Percentiles rank a stretch among this genome's conserved stretches.
These are phyloP conservation scores for Allium sativum DNA, from an alignment of 106 monocot genomes.

Conservation along the genomic window DNA sequence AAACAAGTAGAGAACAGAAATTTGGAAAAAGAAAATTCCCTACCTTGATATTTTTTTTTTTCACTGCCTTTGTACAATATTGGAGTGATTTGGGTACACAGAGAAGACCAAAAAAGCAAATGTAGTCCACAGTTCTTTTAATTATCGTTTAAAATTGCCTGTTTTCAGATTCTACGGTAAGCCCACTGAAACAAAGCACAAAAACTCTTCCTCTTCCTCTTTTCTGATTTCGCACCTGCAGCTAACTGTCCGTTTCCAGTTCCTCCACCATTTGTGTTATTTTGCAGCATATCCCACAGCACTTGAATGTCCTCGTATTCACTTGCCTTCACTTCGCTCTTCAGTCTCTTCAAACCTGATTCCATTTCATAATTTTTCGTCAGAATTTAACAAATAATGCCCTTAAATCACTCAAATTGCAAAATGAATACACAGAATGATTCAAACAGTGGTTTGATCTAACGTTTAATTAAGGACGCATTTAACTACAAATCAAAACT, in stretches of 20 bases:
- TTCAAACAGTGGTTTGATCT: too few relatives aligned
- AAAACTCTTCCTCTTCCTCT: not conserved
- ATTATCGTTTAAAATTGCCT: not conserved
- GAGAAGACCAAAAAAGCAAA: not conserved
- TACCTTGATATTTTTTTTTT: not conserved
- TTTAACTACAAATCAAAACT: too few relatives aligned
- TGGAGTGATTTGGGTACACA: not conserved
- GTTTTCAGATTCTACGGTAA: not conserved
- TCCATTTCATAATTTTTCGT: too few relatives aligned
- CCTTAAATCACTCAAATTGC: too few relatives aligned
- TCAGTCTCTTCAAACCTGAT: constrained; percentile 1
- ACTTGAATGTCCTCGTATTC: constrained; percentile 4
- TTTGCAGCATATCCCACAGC: constrained; percentile 5
- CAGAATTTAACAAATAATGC: too few relatives aligned
- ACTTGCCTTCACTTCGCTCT: not conserved
- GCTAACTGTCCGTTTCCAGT: not conserved
- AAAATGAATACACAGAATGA: not conserved
- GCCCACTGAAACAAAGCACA: not conserved
- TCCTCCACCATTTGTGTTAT: not conserved
- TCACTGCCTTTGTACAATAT: not conserved
- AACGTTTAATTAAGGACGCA: too few relatives aligned
- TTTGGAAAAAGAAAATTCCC: not conserved
- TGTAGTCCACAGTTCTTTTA: not conserved
- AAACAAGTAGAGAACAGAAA: not conserved
- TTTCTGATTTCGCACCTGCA: not conserved